Conservation (phyloP, 2,329 filamentous ascomycete genomes). For the Oidium heveae region DNA sequence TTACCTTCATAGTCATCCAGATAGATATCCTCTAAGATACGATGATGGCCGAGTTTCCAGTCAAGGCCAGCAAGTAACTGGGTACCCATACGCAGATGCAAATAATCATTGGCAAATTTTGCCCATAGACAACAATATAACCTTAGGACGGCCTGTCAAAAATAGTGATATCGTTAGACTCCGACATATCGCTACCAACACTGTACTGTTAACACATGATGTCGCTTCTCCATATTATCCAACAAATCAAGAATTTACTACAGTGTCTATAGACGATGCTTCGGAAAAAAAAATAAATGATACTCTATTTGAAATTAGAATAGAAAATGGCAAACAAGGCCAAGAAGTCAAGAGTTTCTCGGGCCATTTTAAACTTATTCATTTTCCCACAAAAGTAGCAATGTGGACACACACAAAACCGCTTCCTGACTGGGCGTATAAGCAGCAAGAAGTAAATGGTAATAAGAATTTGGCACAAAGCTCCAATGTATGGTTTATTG, state of each 20-base stretch:
- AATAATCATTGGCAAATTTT: slow-evolving; percentile 97
- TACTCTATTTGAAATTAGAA: slow-evolving; percentile 74
- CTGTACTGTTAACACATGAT: slow-evolving; percentile 74
- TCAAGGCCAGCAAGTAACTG: slow-evolving; percentile 93
- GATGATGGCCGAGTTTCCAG: slow-evolving; percentile 94
- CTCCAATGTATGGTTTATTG: slow-evolving; percentile 86
- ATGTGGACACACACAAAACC: slow-evolving; percentile 97
- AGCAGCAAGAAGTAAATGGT: slow-evolving; percentile 96
- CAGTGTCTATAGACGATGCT: slow-evolving; percentile 46
- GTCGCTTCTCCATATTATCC: slow-evolving; percentile 90
- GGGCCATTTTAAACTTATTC: slow-evolving; percentile 86
- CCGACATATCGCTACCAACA: slow-evolving; percentile 65
- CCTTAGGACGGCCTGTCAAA: slow-evolving; percentile 38
- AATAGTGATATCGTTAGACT: slow-evolving; percentile 74
- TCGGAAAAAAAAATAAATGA: slow-evolving; percentile 56
- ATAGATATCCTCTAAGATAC: slow-evolving; percentile 77
- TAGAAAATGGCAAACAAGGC: slow-evolving; percentile 58
- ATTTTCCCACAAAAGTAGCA: slow-evolving; percentile 82
- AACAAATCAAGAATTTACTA: slow-evolving; percentile 97
- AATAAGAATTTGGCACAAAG: slow-evolving; percentile 84
- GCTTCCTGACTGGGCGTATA: slow-evolving; percentile 90
- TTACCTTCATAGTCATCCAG: slow-evolving; percentile 80
- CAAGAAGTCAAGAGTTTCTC: slow-evolving; percentile 79
- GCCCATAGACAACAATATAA: slow-evolving; percentile 34
- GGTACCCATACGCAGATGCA: slow-evolving; percentile 93